Percentiles rank a stretch among this genome's conserved stretches.
phyloP scores from a whole-genome alignment of 306 rosid species.

The Lathyrus oleraceus region DNA sequence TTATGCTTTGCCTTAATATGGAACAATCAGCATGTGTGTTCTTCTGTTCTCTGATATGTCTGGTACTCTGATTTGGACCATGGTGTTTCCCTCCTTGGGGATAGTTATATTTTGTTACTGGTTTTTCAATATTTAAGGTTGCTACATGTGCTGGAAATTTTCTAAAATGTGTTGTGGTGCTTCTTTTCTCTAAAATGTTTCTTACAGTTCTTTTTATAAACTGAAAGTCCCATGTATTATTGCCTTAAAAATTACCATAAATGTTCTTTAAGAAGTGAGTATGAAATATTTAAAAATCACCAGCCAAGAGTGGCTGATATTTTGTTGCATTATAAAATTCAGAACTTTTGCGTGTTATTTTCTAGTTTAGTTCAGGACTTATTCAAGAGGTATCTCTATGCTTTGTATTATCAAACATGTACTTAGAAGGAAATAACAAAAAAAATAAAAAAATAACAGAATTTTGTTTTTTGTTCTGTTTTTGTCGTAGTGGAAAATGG shows the following conservation, averaged over 20 bases:
- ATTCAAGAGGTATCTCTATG: constrained; percentile 13
- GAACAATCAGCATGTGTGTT: constrained; percentile 8
- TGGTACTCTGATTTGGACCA: constrained; percentile 9
- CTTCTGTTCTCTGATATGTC: constrained; percentile 23
- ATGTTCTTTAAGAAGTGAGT: background rate
- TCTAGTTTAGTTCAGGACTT: background rate
- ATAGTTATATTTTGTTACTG: constrained; percentile 16
- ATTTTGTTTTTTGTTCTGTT: background rate
- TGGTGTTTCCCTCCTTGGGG: constrained; percentile 1
- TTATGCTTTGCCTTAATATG: constrained; percentile 24
- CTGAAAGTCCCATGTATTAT: constrained; percentile 4
- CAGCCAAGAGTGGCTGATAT: constrained; percentile 1
- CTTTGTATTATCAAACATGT: constrained; percentile 10
- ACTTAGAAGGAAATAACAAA: background rate
- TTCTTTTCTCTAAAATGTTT: constrained; percentile 17
- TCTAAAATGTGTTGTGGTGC: background rate
- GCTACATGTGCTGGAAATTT: background rate
- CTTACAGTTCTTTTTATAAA: constrained; percentile 17
- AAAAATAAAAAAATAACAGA: background rate
- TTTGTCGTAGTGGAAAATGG: constrained; percentile 18
- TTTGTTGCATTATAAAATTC: constrained; percentile 19
- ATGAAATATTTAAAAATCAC: background rate
- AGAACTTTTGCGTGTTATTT: constrained; percentile 7
- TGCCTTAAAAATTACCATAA: constrained; percentile 17
- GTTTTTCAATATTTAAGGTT: constrained; percentile 9